These are phyloP conservation scores for Suillus subalutaceus DNA, from an alignment of 768 basidiomycete genomes.

Conservation along the genomic window DNA sequence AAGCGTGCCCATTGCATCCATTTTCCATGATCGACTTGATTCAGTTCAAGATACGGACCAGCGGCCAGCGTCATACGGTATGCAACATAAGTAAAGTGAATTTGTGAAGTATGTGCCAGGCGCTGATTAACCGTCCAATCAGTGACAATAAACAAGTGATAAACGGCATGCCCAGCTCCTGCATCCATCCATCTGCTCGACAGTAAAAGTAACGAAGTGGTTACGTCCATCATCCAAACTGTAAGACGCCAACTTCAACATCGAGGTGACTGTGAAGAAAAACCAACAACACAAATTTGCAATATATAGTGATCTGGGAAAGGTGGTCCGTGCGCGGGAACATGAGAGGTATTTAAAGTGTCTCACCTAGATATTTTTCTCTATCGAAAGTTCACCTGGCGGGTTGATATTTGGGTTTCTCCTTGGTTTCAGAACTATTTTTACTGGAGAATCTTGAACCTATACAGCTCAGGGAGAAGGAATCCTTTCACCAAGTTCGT, in stretches of 20 bases:
- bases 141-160: slow-evolving; percentile 40
- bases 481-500: slow-evolving; percentile 71
- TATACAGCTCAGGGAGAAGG: slow-evolving; percentile 56
- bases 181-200: slow-evolving; percentile 53
- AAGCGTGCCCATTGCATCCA: neutral
- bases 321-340: slow-evolving; percentile 58
- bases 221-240: slow-evolving; percentile 19
- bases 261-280: slow-evolving; percentile 46
- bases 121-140: slow-evolving; percentile 74
- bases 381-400: slow-evolving; percentile 74
- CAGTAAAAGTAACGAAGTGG: slow-evolving; percentile 30
- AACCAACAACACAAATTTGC: slow-evolving; percentile 17
- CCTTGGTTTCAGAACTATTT: slow-evolving; percentile 19
- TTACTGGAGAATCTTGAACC: slow-evolving; percentile 57
- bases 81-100: slow-evolving; percentile 1
- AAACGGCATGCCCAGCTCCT: slow-evolving; percentile 76
- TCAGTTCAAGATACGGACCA: neutral
- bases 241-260: slow-evolving; percentile 37
- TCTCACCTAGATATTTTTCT: slow-evolving; percentile 5
- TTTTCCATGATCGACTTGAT: neutral
- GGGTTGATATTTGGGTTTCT: slow-evolving; percentile 73
- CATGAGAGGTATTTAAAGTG: slow-evolving; percentile 14
- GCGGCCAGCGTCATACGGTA: neutral
- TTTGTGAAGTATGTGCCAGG: slow-evolving; percentile 47
- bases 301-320: slow-evolving; percentile 27